A percentile compares a stretch with the other conserved stretches of the same genome.
These are phyloP conservation scores for Eurotiales sp. DNA, from an alignment of 2,329 filamentous ascomycete genomes.

Conservation along the genomic window DNA sequence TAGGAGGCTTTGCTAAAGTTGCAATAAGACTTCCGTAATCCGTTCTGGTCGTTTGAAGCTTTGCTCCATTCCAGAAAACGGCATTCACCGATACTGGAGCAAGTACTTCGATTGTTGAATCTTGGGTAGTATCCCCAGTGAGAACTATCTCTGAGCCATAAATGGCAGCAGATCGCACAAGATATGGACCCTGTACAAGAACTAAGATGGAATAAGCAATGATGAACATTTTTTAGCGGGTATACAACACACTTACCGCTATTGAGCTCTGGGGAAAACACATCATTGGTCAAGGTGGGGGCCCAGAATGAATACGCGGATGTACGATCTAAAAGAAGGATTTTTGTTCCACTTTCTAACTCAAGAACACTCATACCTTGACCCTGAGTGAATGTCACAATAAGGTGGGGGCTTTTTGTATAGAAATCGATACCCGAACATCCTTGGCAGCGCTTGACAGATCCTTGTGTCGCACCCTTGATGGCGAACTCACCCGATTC, in stretches of 20 bases:
- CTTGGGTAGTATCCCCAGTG: slow-evolving; percentile 44
- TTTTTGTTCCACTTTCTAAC: slow-evolving; percentile 45
- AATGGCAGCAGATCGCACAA: slow-evolving; percentile 46
- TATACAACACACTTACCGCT: slow-evolving; percentile 34
- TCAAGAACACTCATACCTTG: slow-evolving; percentile 48
- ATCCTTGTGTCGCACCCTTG: slow-evolving; percentile 26
- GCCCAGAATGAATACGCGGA: slow-evolving; percentile 58
- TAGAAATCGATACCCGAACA: slow-evolving; percentile 44
- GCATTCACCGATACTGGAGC: slow-evolving; percentile 44
- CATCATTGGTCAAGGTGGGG: slow-evolving; percentile 48
- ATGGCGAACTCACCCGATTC: slow-evolving; percentile 42
- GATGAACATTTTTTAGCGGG: not conserved
- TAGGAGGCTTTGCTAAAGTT: slow-evolving; percentile 25
- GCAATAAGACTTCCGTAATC: slow-evolving; percentile 39
- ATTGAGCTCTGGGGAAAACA: slow-evolving; percentile 42
- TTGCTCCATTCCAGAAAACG: slow-evolving; percentile 52
- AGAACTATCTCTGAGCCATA: slow-evolving; percentile 39
- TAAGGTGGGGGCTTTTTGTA: slow-evolving; percentile 37
- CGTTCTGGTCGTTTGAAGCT: slow-evolving; percentile 28
- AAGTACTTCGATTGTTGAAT: slow-evolving; percentile 45
- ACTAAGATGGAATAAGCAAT: slow-evolving; percentile 29
- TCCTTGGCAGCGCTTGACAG: slow-evolving; percentile 36
- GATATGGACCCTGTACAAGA: slow-evolving; percentile 51
- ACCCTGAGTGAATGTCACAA: slow-evolving; percentile 48
- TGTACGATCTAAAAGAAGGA: slow-evolving; percentile 53